A percentile compares a stretch with the other conserved stretches of the same genome.
phyloP scores from a whole-genome alignment of 2,329 filamentous ascomycete genomes.

The Talaromyces sp. region DNA sequence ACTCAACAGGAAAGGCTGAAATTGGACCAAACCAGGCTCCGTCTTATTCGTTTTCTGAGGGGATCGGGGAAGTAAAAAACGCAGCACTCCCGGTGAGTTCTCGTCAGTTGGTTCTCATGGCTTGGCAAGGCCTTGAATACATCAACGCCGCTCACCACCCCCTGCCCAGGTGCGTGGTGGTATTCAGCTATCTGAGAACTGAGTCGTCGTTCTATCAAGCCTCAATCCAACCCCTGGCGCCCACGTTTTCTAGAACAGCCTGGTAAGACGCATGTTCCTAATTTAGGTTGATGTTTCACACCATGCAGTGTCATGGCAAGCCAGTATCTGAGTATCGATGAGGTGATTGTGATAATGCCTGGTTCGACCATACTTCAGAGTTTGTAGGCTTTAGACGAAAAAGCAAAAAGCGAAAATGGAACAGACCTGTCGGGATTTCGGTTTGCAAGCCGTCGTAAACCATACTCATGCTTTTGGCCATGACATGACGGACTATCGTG shows the following conservation, averaged over 20 bases:
- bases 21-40: background rate
- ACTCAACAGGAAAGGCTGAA: background rate
- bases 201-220: background rate
- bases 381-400: background rate
- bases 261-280: background rate
- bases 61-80: background rate
- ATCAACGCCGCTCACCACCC: background rate
- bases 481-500: background rate
- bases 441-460: background rate
- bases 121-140: background rate
- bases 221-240: background rate
- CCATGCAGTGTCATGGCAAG: constrained; percentile 6
- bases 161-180: background rate
- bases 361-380: background rate
- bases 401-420: background rate
- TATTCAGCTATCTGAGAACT: background rate
- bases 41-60: background rate
- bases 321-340: background rate
- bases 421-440: background rate
- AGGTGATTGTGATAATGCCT: background rate
- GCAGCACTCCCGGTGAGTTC: background rate
- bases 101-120: background rate
- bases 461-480: background rate
- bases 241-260: background rate
- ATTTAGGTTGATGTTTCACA: background rate